phyloP scores from a whole-genome alignment of 441 rosid species.

The Jatropha multifida region DNA sequence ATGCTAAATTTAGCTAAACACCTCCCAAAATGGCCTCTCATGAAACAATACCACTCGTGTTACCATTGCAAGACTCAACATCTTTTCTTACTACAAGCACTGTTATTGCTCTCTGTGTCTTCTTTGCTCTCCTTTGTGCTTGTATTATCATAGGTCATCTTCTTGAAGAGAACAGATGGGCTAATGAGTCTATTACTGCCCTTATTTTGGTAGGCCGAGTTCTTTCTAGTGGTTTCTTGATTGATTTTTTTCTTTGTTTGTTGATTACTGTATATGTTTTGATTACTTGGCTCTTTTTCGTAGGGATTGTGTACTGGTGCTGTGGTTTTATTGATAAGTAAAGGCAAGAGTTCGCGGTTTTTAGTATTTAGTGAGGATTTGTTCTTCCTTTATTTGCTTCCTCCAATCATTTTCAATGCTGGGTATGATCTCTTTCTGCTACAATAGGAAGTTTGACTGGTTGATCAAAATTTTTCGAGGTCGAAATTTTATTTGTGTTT shows the following conservation, averaged over 20 bases:
- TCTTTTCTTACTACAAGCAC: conserved; percentile 41
- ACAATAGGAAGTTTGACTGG: conserved; percentile 3
- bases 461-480: background rate
- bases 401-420: conserved; percentile 72
- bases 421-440: conserved; percentile 41
- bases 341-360: conserved; percentile 32
- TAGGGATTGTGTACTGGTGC: conserved; percentile 62
- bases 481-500: background rate
- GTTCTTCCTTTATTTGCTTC: conserved; percentile 73
- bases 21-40: conserved; percentile 32
- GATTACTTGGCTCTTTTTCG: background rate
- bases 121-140: conserved; percentile 62
- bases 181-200: conserved; percentile 63
- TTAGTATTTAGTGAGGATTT: conserved; percentile 54
- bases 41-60: conserved; percentile 25
- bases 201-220: conserved; percentile 47
- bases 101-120: conserved; percentile 50
- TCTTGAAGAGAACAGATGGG: conserved; percentile 70
- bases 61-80: conserved; percentile 29
- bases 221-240: background rate
- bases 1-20: conserved; percentile 18
- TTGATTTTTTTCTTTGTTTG: background rate
- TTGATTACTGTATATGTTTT: background rate
- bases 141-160: conserved; percentile 66
- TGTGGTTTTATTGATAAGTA: conserved; percentile 44